A percentile compares a stretch with the other conserved stretches of the same genome.
Evolutionary conservation across 441 rosid species (phyloP).

Genomic region (Cnidoscolus chayamansa): DNA sequence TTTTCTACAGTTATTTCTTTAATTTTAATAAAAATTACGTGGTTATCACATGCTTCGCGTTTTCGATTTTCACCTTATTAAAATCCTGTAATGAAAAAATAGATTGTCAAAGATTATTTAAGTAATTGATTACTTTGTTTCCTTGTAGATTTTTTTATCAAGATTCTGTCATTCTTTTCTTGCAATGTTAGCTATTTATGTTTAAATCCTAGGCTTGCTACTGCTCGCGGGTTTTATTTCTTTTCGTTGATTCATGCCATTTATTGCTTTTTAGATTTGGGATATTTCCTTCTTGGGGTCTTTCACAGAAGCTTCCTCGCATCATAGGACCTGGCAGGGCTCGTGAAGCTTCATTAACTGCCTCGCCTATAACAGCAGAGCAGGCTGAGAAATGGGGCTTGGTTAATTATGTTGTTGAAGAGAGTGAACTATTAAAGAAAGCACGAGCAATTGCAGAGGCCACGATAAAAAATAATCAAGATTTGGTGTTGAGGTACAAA

Average conservation of each 20-base stretch:
- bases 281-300: slow-evolving; percentile 92
- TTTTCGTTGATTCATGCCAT: not conserved
- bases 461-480: slow-evolving; percentile 65
- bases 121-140: too few relatives aligned
- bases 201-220: too few relatives aligned
- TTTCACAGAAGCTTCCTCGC: slow-evolving; percentile 84
- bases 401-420: slow-evolving; percentile 78
- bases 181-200: too few relatives aligned
- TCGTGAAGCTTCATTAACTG: slow-evolving; percentile 69
- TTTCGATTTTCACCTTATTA: too few relatives aligned
- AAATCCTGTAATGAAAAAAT: too few relatives aligned
- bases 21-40: too few relatives aligned
- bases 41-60: too few relatives aligned
- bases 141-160: too few relatives aligned
- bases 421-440: slow-evolving; percentile 51
- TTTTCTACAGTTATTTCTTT: too few relatives aligned
- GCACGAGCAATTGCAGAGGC: slow-evolving; percentile 62
- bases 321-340: slow-evolving; percentile 78
- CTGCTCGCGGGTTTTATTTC: not conserved
- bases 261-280: slow-evolving; percentile 45
- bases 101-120: too few relatives aligned
- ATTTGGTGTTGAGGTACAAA: slow-evolving; percentile 69
- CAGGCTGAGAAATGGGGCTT: slow-evolving; percentile 80
- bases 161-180: too few relatives aligned
- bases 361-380: slow-evolving; percentile 67